Conservation (phyloP, 2,329 filamentous ascomycete genomes). For the Penicillium janthinellum region DNA sequence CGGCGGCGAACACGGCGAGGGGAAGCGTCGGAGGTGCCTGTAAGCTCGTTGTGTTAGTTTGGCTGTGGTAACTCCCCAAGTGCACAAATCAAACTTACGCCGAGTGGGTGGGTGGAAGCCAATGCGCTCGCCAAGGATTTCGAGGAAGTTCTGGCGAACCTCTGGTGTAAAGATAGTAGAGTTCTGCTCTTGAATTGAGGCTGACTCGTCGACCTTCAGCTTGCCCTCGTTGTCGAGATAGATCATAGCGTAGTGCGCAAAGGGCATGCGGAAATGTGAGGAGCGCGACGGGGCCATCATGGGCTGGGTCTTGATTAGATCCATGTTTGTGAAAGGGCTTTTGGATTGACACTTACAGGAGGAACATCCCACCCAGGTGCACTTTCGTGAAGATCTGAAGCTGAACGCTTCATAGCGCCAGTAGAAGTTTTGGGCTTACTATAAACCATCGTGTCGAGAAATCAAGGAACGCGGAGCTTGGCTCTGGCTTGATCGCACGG, state of each 20-base stretch:
- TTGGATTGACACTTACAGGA: slow-evolving; percentile 21
- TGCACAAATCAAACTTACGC: slow-evolving; percentile 27
- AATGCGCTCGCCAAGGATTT: slow-evolving; percentile 35
- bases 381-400: slow-evolving; percentile 32
- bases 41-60: background rate
- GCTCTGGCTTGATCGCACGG: background rate
- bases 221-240: slow-evolving; percentile 39
- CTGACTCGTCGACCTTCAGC: slow-evolving; percentile 36
- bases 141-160: slow-evolving; percentile 39
- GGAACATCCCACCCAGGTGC: slow-evolving; percentile 32
- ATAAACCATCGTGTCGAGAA: slow-evolving; percentile 33
- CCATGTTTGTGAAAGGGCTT: background rate
- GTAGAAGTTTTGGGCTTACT: slow-evolving; percentile 26
- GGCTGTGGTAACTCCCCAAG: background rate
- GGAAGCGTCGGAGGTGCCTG: slow-evolving; percentile 21
- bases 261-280: slow-evolving; percentile 32
- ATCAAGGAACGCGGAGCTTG: background rate
- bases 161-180: slow-evolving; percentile 37
- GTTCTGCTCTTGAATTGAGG: slow-evolving; percentile 35
- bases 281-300: slow-evolving; percentile 31
- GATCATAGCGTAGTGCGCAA: slow-evolving; percentile 40
- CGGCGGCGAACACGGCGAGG: slow-evolving; percentile 36
- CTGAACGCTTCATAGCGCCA: slow-evolving; percentile 35
- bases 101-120: slow-evolving; percentile 32
- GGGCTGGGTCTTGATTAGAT: slow-evolving; percentile 22